Percentiles rank a stretch among this genome's conserved stretches.
Conservation (phyloP, 1,284 basidiomycete species). For the Apiotrichum akiyoshidainum region DNA sequence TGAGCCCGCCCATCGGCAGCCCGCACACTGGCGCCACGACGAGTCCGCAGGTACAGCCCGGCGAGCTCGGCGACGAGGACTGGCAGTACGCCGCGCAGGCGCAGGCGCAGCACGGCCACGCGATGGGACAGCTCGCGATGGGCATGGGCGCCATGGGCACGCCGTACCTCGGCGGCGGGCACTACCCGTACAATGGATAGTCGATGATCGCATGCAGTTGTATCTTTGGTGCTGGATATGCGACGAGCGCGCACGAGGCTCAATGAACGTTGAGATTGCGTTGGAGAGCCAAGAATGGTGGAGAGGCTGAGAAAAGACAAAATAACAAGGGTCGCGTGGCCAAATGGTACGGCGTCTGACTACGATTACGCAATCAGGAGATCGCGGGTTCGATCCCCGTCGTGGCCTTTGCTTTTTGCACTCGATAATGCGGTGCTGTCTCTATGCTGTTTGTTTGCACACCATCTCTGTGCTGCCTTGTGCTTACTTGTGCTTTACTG, state of each 20-base stretch:
- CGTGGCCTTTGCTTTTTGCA: not conserved
- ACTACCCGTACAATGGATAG: constrained; percentile 3
- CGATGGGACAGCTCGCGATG: constrained; percentile 11
- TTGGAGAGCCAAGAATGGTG: too few species aligned
- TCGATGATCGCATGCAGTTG: not conserved
- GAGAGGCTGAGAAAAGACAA: not conserved
- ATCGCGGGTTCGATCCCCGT: not conserved
- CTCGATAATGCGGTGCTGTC: too few species aligned
- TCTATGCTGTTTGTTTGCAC: too few species aligned
- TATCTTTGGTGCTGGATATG: not conserved
- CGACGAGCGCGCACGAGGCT: too few species aligned
- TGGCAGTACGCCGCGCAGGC: not conserved
- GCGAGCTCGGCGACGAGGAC: not conserved
- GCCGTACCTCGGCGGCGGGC: constrained; percentile 5
- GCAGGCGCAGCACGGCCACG: not conserved
- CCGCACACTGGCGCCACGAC: not conserved
- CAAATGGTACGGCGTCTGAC: constrained; percentile 1
- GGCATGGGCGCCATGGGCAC: constrained; percentile 11
- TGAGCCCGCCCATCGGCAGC: not conserved
- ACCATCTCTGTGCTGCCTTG: too few species aligned
- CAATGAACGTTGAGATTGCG: too few species aligned
- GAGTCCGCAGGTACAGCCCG: not conserved
- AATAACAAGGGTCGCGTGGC: not conserved
- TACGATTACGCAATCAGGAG: not conserved
- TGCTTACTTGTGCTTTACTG: too few species aligned